A percentile compares a stretch with the other conserved stretches of the same genome.
These are phyloP conservation scores for Peronosclerospora sorghi DNA, from an alignment of 352 stramenopile genomes.

Conservation along the genomic window DNA sequence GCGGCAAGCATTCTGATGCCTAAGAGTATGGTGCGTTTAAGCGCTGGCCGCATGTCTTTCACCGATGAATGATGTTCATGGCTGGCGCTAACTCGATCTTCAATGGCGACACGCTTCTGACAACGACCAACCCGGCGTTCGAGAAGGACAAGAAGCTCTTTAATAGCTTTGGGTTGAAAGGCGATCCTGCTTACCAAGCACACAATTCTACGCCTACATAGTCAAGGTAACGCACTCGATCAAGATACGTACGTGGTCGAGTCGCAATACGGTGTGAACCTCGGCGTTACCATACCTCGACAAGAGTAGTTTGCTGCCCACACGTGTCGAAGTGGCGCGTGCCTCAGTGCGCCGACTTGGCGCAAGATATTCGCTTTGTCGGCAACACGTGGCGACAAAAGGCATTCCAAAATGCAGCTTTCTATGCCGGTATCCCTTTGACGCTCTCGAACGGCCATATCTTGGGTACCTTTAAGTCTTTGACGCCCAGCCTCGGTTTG, in stretches of 20 bases:
- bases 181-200: conserved; percentile 91
- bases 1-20: conserved; percentile 96
- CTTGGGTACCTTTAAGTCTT: conserved; percentile 66
- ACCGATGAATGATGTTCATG: conserved; percentile 94
- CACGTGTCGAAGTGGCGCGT: conserved; percentile 45
- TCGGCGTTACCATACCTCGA: conserved; percentile 16
- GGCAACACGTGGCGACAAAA: conserved; percentile 50
- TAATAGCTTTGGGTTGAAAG: conserved; percentile 88
- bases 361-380: conserved; percentile 50
- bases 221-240: conserved; percentile 71
- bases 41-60: conserved; percentile 94
- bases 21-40: conserved; percentile 95
- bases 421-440: conserved; percentile 77
- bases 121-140: conserved; percentile 93
- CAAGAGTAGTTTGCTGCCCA: conserved; percentile 49
- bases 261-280: conserved; percentile 30
- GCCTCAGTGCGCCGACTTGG: conserved; percentile 55
- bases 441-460: conserved; percentile 57
- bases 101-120: conserved; percentile 96
- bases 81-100: conserved; percentile 98
- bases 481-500: conserved; percentile 35
- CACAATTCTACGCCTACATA: conserved; percentile 77
- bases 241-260: conserved; percentile 41
- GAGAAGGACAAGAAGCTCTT: conserved; percentile 93
- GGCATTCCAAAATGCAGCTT: conserved; percentile 26